A percentile compares a stretch with the other conserved stretches of the same genome.
phyloP scores from a whole-genome alignment of 164 flowering plant species.

The Akebia trifoliata region DNA sequence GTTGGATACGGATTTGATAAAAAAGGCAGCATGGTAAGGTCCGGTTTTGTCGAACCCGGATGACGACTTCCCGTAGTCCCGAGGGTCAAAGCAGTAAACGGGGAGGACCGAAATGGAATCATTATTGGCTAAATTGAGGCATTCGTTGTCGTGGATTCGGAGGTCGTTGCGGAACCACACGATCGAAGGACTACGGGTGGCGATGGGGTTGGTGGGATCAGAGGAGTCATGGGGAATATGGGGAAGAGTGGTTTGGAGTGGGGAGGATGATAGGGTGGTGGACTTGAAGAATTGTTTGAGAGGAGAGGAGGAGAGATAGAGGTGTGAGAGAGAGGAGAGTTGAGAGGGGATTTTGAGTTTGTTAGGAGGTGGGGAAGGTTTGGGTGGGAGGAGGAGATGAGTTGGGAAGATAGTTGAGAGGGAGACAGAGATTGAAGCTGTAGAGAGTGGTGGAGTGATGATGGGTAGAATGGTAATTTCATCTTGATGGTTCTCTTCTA shows the following conservation, averaged over 20 bases:
- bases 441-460: conserved; percentile 13
- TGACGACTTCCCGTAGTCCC: conserved; percentile 81
- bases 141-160: conserved; percentile 82
- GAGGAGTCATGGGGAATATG: conserved; percentile 54
- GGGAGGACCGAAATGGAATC: conserved; percentile 84
- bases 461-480: conserved; percentile 18
- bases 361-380: conserved; percentile 28
- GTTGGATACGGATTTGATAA: conserved; percentile 73
- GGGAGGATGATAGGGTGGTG: conserved; percentile 47
- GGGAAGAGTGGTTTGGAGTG: conserved; percentile 57
- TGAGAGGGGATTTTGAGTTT: conserved; percentile 65
- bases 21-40: conserved; percentile 66
- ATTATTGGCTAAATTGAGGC: conserved; percentile 65
- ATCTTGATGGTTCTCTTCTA: conserved; percentile 25
- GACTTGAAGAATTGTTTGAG: conserved; percentile 42
- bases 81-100: conserved; percentile 84
- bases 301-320: conserved; percentile 41
- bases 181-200: conserved; percentile 63
- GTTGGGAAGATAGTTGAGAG: conserved; percentile 44
- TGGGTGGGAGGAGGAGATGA: conserved; percentile 40
- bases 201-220: conserved; percentile 67
- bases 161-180: conserved; percentile 95
- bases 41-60: conserved; percentile 93
- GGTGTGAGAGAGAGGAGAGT: conserved; percentile 39
- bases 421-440: conserved; percentile 60